phyloP scores from a whole-genome alignment of 2,329 filamentous ascomycete genomes.

The Xylariaceae sp. region DNA sequence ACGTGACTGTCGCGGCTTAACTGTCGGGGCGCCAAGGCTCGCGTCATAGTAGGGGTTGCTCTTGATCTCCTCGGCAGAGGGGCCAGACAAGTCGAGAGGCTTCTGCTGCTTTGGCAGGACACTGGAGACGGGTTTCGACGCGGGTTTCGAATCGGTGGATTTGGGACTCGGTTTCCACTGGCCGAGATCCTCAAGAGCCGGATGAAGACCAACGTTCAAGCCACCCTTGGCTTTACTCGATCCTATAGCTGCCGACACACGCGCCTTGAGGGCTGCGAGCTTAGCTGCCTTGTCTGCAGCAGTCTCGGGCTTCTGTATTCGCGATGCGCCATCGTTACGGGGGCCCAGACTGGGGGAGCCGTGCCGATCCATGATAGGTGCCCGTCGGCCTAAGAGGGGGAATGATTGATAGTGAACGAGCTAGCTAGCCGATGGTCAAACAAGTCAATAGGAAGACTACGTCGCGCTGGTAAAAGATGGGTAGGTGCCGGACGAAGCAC shows the following conservation, averaged over 20 bases:
- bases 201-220: conserved; percentile 60
- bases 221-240: conserved; percentile 44
- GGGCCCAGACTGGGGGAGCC: conserved; percentile 50
- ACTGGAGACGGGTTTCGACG: conserved; percentile 11
- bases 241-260: conserved; percentile 70
- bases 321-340: conserved; percentile 49
- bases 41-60: conserved; percentile 80
- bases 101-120: conserved; percentile 34
- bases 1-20: conserved; percentile 63
- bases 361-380: conserved; percentile 46
- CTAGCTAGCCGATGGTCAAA: not conserved
- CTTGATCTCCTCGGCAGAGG: conserved; percentile 32
- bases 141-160: conserved; percentile 37
- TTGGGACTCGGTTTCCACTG: conserved; percentile 34
- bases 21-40: conserved; percentile 54
- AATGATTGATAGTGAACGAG: not conserved
- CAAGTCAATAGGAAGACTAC: not conserved
- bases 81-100: conserved; percentile 29
- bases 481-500: not conserved
- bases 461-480: not conserved
- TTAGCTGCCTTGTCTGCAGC: conserved; percentile 61
- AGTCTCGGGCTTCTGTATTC: conserved; percentile 52
- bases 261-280: conserved; percentile 71
- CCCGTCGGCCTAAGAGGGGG: not conserved
- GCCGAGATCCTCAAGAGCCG: conserved; percentile 50